Evolutionary conservation across 345 rosid species (phyloP).

Genomic region (Passiflora organensis): DNA sequence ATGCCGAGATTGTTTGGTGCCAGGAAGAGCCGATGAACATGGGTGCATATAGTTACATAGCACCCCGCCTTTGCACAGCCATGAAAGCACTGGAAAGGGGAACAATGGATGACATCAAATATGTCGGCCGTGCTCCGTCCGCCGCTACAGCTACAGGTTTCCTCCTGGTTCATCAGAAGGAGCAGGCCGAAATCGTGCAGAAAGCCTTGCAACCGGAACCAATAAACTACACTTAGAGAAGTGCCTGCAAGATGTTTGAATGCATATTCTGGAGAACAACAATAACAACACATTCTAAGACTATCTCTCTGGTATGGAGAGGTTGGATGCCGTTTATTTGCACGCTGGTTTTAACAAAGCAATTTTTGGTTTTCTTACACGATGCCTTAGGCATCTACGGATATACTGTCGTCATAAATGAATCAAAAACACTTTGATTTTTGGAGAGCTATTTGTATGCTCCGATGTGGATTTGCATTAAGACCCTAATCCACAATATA

Average conservation of each 20-base stretch:
- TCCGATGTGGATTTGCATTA: too few relatives aligned
- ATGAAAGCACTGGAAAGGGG: constrained; percentile 52
- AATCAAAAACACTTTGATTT: too few relatives aligned
- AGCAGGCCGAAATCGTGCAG: constrained; percentile 55
- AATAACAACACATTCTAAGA: neutral
- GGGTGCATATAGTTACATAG: constrained; percentile 56
- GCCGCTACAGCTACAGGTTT: constrained; percentile 78
- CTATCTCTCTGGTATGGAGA: neutral
- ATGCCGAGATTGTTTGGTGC: constrained; percentile 77
- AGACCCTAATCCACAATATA: too few relatives aligned
- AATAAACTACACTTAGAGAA: constrained; percentile 28
- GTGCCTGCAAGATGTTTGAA: neutral
- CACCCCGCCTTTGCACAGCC: constrained; percentile 59
- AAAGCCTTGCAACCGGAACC: constrained; percentile 54
- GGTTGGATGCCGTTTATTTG: neutral
- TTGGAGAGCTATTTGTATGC: too few relatives aligned
- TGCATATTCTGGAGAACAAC: neutral
- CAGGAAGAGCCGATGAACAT: constrained; percentile 93
- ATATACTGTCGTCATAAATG: too few relatives aligned
- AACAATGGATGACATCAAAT: constrained; percentile 51
- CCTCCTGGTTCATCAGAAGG: constrained; percentile 47
- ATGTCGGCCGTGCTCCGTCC: constrained; percentile 67
- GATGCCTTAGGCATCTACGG: too few relatives aligned
- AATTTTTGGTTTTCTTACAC: neutral
- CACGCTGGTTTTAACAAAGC: neutral